These are phyloP conservation scores for Neobulgaria alba DNA, from an alignment of 2,329 filamentous ascomycete species.

Conservation along the genomic window DNA sequence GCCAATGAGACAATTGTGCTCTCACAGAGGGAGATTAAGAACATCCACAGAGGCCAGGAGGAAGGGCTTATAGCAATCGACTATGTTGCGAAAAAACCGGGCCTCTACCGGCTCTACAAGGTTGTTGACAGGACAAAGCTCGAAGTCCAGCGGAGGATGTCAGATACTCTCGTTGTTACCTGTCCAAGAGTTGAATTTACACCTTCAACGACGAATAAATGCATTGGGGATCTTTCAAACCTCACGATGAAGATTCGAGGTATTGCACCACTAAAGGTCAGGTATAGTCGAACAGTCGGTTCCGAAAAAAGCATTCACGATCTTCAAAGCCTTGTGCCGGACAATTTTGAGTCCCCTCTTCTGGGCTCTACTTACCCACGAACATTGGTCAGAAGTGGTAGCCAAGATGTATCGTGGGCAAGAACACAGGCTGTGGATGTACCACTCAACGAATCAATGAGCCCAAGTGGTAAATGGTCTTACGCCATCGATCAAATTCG, in stretches of 20 bases:
- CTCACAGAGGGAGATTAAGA: conserved; percentile 61
- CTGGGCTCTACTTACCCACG: conserved; percentile 50
- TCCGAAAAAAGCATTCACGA: conserved; percentile 75
- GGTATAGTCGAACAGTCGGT: conserved; percentile 84
- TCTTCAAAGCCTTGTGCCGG: conserved; percentile 78
- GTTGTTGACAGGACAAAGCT: conserved; percentile 92
- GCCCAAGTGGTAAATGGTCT: conserved; percentile 69
- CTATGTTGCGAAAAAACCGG: conserved; percentile 73
- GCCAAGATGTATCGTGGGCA: conserved; percentile 73
- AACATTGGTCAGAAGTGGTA: conserved; percentile 46
- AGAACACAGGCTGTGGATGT: conserved; percentile 66
- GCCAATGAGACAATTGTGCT: conserved; percentile 74
- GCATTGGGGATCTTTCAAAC: conserved; percentile 80
- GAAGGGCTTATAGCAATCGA: conserved; percentile 54
- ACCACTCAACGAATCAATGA: conserved; percentile 83
- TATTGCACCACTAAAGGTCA: conserved; percentile 83
- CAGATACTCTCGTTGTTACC: conserved; percentile 74
- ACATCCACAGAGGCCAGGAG: conserved; percentile 55
- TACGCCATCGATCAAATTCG: conserved; percentile 89
- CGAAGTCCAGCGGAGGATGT: conserved; percentile 69
- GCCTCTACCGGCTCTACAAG: conserved; percentile 75
- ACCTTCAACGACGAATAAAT: conserved; percentile 57
- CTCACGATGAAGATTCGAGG: conserved; percentile 76
- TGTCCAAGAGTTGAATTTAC: conserved; percentile 76
- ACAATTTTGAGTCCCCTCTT: conserved; percentile 72